Conservation (phyloP, 2,329 filamentous ascomycete genomes). For the Ophiostoma himal-ulmi region DNA sequence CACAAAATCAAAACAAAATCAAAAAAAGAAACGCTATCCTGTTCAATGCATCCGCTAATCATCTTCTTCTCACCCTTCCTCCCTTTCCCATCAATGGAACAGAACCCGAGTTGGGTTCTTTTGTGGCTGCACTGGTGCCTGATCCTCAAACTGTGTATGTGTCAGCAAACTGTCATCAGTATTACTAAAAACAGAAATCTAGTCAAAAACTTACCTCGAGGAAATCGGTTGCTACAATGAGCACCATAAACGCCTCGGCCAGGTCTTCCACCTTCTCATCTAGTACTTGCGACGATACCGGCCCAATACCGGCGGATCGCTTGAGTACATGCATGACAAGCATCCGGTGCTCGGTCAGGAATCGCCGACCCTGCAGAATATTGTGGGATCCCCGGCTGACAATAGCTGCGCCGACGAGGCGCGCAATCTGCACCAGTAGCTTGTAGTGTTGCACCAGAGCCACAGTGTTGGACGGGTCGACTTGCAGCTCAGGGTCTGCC, state of each 20-base stretch:
- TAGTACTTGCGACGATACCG: constrained; percentile 33
- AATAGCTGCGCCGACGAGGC: constrained; percentile 76
- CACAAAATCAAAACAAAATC: not conserved
- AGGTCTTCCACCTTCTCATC: constrained; percentile 66
- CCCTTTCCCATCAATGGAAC: constrained; percentile 36
- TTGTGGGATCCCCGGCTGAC: constrained; percentile 79
- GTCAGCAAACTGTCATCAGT: constrained; percentile 7
- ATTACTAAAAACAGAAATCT: not conserved
- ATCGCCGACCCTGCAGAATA: constrained; percentile 69
- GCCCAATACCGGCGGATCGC: constrained; percentile 67
- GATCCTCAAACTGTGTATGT: constrained; percentile 37
- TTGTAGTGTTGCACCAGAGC: constrained; percentile 75
- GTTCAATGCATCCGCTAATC: not conserved
- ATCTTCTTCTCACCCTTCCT: not conserved
- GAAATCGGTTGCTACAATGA: constrained; percentile 78
- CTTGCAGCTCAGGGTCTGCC: constrained; percentile 86
- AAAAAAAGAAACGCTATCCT: not conserved
- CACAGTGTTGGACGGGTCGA: constrained; percentile 41
- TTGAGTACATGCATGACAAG: constrained; percentile 88
- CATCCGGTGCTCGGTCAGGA: constrained; percentile 75
- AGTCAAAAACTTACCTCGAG: constrained; percentile 61
- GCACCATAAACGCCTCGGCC: constrained; percentile 75
- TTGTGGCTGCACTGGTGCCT: constrained; percentile 32
- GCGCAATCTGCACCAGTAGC: constrained; percentile 71
- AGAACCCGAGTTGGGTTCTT: constrained; percentile 34